Evolutionary conservation across 352 stramenopile species (phyloP).

Genomic region (Phytophthora lateralis): DNA sequence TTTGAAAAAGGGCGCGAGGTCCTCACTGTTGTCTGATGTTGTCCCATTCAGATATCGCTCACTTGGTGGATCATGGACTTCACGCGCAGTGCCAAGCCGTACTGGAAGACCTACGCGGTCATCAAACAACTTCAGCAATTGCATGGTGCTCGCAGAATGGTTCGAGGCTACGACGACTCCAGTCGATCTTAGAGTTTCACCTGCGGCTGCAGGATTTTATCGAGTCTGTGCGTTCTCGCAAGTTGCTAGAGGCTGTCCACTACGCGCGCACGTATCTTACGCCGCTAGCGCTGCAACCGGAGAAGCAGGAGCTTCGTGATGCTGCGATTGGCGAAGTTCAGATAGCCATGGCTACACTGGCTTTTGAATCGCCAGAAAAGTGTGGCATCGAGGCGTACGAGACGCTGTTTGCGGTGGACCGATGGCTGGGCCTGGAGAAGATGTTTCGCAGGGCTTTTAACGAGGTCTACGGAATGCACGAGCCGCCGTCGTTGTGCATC

Average conservation of each 20-base stretch:
- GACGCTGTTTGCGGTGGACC: slow-evolving; percentile 63
- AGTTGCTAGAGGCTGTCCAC: slow-evolving; percentile 73
- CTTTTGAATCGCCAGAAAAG: slow-evolving; percentile 61
- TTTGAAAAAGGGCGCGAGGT: background rate
- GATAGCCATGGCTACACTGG: slow-evolving; percentile 76
- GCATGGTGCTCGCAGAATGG: slow-evolving; percentile 77
- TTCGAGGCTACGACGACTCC: slow-evolving; percentile 69
- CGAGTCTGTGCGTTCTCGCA: slow-evolving; percentile 73
- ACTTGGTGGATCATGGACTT: slow-evolving; percentile 72
- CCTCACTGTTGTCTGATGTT: background rate
- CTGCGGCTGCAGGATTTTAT: slow-evolving; percentile 80
- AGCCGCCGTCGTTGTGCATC: slow-evolving; percentile 68
- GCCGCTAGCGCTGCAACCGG: slow-evolving; percentile 67
- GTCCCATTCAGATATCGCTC: slow-evolving; percentile 42
- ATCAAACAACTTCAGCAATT: slow-evolving; percentile 58
- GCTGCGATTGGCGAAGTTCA: slow-evolving; percentile 69
- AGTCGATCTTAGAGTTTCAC: slow-evolving; percentile 76
- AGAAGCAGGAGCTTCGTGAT: slow-evolving; percentile 55
- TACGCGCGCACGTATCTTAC: slow-evolving; percentile 71
- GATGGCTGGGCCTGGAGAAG: slow-evolving; percentile 60
- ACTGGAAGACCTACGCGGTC: slow-evolving; percentile 54
- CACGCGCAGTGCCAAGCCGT: slow-evolving; percentile 61
- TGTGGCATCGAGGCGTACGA: slow-evolving; percentile 69
- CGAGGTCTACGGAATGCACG: slow-evolving; percentile 71
- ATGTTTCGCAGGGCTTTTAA: slow-evolving; percentile 72